Percentiles rank a stretch among this genome's conserved stretches.
Evolutionary conservation across 129 eudicot genomes (phyloP).

Genomic region (Saussurea involucrata): DNA sequence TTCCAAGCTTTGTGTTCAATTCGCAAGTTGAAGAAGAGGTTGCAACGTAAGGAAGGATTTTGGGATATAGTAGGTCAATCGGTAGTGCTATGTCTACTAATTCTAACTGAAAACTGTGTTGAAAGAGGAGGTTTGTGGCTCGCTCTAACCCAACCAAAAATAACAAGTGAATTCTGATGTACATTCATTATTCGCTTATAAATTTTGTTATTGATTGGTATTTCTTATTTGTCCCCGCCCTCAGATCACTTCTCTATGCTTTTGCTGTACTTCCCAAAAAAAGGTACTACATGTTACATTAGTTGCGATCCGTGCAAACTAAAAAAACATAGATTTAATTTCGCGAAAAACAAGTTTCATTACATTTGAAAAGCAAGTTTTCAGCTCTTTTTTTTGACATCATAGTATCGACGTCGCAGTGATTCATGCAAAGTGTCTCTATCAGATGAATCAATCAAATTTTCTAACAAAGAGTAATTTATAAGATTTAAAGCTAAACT

Average conservation of each 20-base stretch:
- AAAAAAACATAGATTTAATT: not conserved
- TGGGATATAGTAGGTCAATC: not conserved
- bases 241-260: not conserved
- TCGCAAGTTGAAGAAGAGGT: slow-evolving; percentile 36
- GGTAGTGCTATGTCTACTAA: slow-evolving; percentile 10
- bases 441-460: too few relatives aligned
- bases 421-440: too few relatives aligned
- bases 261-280: not conserved
- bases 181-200: not conserved
- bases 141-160: slow-evolving; percentile 13
- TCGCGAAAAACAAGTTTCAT: not conserved
- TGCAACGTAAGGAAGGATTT: slow-evolving; percentile 7
- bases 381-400: not conserved
- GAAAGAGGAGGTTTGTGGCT: slow-evolving; percentile 19
- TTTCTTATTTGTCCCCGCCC: not conserved
- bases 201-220: slow-evolving; percentile 12
- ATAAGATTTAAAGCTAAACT: too few relatives aligned
- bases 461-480: too few relatives aligned
- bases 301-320: not conserved
- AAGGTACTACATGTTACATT: not conserved
- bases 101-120: slow-evolving; percentile 19
- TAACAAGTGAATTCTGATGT: not conserved
- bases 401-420: too few relatives aligned
- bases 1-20: slow-evolving; percentile 37
- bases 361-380: not conserved